Base-by-base conservation (phyloP, 2,329 filamentous ascomycete genomes). In the Phyllosticta citrichinensis region DNA sequence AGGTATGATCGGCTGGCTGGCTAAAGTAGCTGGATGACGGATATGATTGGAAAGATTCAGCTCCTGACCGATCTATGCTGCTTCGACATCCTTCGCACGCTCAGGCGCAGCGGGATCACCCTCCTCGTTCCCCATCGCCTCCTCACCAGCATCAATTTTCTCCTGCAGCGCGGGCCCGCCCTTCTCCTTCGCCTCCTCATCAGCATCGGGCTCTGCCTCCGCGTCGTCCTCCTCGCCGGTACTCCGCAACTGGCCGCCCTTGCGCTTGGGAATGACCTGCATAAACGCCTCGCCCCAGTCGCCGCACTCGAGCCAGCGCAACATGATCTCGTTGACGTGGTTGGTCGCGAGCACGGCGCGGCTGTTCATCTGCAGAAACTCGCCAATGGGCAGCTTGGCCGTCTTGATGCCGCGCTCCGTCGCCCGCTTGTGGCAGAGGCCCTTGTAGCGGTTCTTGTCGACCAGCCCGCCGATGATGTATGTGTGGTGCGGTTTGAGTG, bases 281-380 rank as follows among this genome's bases (percentile, higher is more conserved):
- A 92, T 76, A 71, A 99, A 99, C 0, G 94, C 92, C 69, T 88
- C 80, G 1, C 87, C 92, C 94, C 94, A 99, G 72, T 97, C 88
- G 2, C 89, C 89, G 56, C 84, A 84, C 74, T 97, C 91, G 60
- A 99, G 75, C 91, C 92, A 99, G 65, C 85, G 86, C 54, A 96
- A 77, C 90, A 99, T 96, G 64, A 99, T 97, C 75, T 97, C 93
- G 55, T 94, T 84, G 1, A 99, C 94, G 70, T 99, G 94, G 70
- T 97, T 99, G 8, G 93, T 97, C 3, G 93, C 87, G 62, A 99
- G 77, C 4, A 99, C 89, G 67, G 87, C 85, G 33, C 94, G 84
- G 67, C 88, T 92, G 61, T 87, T 83, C 89, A 99, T 95, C 65
- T 91, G 83, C 80, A 99, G 87, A 73, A 90, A 97, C 64, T 97